Evolutionary conservation across 2,329 filamentous ascomycete species (phyloP).

Genomic region (Hypoxylon sp.): DNA sequence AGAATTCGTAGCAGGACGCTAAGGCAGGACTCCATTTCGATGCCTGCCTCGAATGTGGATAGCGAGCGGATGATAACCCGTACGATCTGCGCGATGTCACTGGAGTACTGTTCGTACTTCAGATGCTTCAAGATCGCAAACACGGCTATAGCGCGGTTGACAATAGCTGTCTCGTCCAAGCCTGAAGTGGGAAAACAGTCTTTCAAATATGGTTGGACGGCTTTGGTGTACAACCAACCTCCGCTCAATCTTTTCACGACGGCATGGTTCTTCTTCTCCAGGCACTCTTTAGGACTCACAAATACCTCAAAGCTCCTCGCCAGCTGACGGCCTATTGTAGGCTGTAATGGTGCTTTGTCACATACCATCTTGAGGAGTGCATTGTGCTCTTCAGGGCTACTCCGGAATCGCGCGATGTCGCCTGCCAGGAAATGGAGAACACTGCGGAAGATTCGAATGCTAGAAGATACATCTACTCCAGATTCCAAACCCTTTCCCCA

Average conservation of each 20-base stretch:
- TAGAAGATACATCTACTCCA: slow-evolving; percentile 8
- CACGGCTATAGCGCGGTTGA: slow-evolving; percentile 64
- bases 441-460: slow-evolving; percentile 49
- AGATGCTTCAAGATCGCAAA: slow-evolving; percentile 67
- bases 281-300: slow-evolving; percentile 50
- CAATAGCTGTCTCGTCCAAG: slow-evolving; percentile 50
- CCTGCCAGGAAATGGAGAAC: slow-evolving; percentile 54
- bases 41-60: slow-evolving; percentile 58
- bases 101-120: slow-evolving; percentile 66
- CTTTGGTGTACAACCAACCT: slow-evolving; percentile 51
- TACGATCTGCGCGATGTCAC: slow-evolving; percentile 64
- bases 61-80: slow-evolving; percentile 66
- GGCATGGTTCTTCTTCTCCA: slow-evolving; percentile 50
- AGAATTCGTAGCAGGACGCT: slow-evolving; percentile 66
- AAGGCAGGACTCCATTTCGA: slow-evolving; percentile 65
- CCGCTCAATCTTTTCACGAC: slow-evolving; percentile 48
- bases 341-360: slow-evolving; percentile 33
- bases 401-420: slow-evolving; percentile 50
- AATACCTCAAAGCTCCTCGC: slow-evolving; percentile 51
- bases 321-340: slow-evolving; percentile 48
- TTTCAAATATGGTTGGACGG: slow-evolving; percentile 57
- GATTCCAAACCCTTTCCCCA: slow-evolving; percentile 3
- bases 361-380: slow-evolving; percentile 46
- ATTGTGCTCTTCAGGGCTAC: slow-evolving; percentile 35
- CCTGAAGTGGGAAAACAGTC: slow-evolving; percentile 57